Evolutionary conservation across 2,329 filamentous ascomycete genomes (phyloP), one percentile per base, ranked within the genome.

Genomic region (Geosmithia morbida): DNA sequence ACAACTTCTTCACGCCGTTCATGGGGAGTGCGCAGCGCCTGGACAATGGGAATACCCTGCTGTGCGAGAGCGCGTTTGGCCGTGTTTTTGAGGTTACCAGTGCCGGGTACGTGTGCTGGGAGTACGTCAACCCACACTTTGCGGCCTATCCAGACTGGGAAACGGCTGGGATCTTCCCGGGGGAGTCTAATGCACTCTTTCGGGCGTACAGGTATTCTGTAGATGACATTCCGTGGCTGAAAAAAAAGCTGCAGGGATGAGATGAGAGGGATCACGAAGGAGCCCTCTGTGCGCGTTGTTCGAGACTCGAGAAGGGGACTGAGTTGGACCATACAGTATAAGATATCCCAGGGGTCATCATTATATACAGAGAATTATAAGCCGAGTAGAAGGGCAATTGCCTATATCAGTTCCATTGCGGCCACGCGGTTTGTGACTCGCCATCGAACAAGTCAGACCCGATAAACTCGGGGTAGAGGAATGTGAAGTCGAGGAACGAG

Each of bases 1-100:
- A 55, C 14, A 56, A 54, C 47, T 60, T 60, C 46, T 60, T 59
- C 20, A 60, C 57, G 1, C 58, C 57, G 0, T 60, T 60, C 30
- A 59, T 59, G 58, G 57, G 56, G 0, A 59, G 57, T 41, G 57
- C 57, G 0, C 58, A 60, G 49, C 51, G 58, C 7, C 46, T 60
- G 0, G 47, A 48, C 0, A 60, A 60, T 13, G 56, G 56, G 1
- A 60, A 60, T 30, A 60, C 57, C 0, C 14, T 60, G 1, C 20
- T 60, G 0, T 60, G 57, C 1, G 58, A 60, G 46, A 59, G 58
- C 22, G 57, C 46, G 0, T 60, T 60, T 46, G 57, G 58, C 0
- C 43, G 57, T 0, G 1, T 59, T 1, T 60, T 60, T 46, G 58
- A 60, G 20, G 57, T 60, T 2, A 59, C 56, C 0, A 17, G 16